Percentiles rank a stretch among this genome's conserved stretches.
Conservation (phyloP, 192 early-diverging fungal species). For the Linnemannia zychae region DNA sequence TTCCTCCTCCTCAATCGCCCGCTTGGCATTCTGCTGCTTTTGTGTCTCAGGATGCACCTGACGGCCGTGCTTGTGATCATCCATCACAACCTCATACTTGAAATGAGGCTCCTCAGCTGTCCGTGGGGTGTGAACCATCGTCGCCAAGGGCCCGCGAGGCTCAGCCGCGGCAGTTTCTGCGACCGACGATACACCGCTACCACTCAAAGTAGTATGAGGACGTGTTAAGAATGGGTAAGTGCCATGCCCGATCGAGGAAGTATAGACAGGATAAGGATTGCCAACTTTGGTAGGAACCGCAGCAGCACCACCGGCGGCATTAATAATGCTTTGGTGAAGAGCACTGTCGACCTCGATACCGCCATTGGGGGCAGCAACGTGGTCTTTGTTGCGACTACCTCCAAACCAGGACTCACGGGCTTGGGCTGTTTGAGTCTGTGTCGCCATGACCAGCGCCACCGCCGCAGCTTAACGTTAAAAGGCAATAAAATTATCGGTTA, state of each 20-base stretch:
- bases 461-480: not conserved
- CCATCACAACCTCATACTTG: constrained; percentile 8
- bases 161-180: not conserved
- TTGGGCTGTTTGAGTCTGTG: not conserved
- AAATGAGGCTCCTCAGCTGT: constrained; percentile 26
- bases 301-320: not conserved
- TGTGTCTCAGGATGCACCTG: not conserved
- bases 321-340: not conserved
- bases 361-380: not conserved
- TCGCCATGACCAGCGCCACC: constrained; percentile 15
- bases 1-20: not conserved
- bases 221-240: constrained; percentile 15
- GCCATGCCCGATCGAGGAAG: constrained; percentile 15
- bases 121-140: constrained; percentile 12
- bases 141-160: constrained; percentile 3
- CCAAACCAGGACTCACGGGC: constrained; percentile 16
- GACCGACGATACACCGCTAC: not conserved
- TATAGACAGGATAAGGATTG: not conserved
- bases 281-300: not conserved
- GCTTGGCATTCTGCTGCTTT: not conserved
- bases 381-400: not conserved
- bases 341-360: not conserved
- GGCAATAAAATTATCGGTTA: not conserved
- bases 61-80: not conserved
- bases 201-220: constrained; percentile 5